A percentile compares a stretch with the other conserved stretches of the same genome.
These are phyloP conservation scores for Rosa lucieae DNA, from an alignment of 306 rosid species.

Conservation along the genomic window DNA sequence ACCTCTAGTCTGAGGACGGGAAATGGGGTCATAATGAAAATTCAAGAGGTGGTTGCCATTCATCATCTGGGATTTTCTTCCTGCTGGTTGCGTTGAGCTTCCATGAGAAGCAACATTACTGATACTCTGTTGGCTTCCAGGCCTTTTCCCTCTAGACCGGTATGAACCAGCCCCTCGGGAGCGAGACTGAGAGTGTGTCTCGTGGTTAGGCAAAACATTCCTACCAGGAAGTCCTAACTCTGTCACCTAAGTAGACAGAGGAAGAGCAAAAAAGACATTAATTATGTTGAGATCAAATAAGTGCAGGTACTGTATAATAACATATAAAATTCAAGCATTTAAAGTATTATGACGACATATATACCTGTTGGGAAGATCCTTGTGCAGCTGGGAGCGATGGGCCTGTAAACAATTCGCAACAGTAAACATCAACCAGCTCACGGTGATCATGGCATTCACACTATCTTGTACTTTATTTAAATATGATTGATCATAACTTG, in stretches of 20 bases:
- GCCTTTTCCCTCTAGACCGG: conserved; percentile 41
- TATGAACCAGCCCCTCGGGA: conserved; percentile 42
- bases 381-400: conserved; percentile 47
- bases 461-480: no score
- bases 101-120: conserved; percentile 50
- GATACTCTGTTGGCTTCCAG: conserved; percentile 43
- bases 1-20: conserved; percentile 76
- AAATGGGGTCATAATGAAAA: conserved; percentile 85
- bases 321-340: background rate
- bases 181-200: conserved; percentile 39
- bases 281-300: conserved; percentile 4
- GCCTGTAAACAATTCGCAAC: conserved; percentile 43
- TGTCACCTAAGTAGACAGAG: conserved; percentile 47
- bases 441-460: background rate
- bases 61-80: conserved; percentile 64
- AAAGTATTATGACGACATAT: background rate
- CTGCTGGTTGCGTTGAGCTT: conserved; percentile 39
- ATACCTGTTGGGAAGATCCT: conserved; percentile 69
- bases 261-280: background rate
- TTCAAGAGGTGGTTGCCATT: conserved; percentile 90
- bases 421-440: conserved; percentile 13
- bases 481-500: background rate
- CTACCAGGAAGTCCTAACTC: conserved; percentile 38
- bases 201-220: conserved; percentile 39
- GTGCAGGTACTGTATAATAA: background rate